These are phyloP conservation scores for Colletotrichum incanum DNA, from an alignment of 2,329 filamentous ascomycete genomes.

Conservation along the genomic window DNA sequence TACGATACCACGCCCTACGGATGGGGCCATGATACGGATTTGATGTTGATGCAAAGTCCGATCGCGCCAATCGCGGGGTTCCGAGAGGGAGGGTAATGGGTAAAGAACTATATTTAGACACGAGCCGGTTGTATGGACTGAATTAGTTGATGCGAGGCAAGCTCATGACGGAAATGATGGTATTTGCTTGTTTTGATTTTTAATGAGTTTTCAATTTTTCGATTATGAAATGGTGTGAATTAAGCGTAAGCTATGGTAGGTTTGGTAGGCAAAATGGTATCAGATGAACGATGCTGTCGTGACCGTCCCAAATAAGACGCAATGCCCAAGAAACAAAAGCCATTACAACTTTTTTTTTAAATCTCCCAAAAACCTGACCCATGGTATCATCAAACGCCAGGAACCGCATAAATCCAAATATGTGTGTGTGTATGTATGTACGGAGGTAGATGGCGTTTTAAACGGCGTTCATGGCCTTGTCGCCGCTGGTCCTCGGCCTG, in stretches of 20 bases:
- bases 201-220: not conserved
- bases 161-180: not conserved
- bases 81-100: too few relatives aligned
- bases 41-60: not conserved
- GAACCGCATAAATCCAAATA: conserved; percentile 9
- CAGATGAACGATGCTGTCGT: conserved; percentile 17
- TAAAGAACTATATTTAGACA: not conserved
- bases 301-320: not conserved
- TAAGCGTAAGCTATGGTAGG: conserved; percentile 8
- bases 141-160: not conserved
- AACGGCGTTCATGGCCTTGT: conserved; percentile 47
- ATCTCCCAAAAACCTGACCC: not conserved
- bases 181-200: not conserved
- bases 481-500: conserved; percentile 51
- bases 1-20: not conserved
- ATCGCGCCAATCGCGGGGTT: not conserved
- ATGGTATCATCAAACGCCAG: conserved; percentile 19
- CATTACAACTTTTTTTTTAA: not conserved
- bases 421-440: not conserved
- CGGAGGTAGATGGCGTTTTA: conserved; percentile 15
- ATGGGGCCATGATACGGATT: not conserved
- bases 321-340: conserved; percentile 1
- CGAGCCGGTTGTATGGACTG: too few relatives aligned
- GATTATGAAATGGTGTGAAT: conserved; percentile 4
- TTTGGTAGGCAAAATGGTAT: conserved; percentile 19